Conservation (phyloP, 164 flowering plant species). For the Stephania yunnanensis region DNA sequence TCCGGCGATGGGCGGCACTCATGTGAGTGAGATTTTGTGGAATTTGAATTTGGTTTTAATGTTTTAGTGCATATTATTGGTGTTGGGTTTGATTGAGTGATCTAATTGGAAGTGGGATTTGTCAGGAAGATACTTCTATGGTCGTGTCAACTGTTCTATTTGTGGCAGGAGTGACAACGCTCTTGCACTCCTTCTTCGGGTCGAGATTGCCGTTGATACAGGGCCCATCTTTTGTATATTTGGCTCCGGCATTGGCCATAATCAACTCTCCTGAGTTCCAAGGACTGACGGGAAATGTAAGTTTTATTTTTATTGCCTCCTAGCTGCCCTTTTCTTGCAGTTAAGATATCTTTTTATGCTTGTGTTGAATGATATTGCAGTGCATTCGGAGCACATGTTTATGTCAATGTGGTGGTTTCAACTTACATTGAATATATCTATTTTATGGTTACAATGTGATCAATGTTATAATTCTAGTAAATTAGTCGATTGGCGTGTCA, state of each 20-base stretch:
- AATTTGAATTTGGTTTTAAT: not conserved
- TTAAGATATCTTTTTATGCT: not conserved
- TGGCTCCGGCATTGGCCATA: slow-evolving; percentile 91
- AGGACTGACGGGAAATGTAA: slow-evolving; percentile 70
- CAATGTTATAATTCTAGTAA: too few species aligned
- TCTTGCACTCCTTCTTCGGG: slow-evolving; percentile 79
- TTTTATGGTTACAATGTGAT: too few species aligned
- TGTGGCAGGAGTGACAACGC: slow-evolving; percentile 84
- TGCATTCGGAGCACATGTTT: not conserved
- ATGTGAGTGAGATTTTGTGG: slow-evolving; percentile 41
- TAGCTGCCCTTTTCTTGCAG: not conserved
- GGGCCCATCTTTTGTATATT: slow-evolving; percentile 90
- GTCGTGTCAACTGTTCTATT: slow-evolving; percentile 91
- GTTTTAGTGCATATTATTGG: not conserved
- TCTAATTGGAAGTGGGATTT: slow-evolving; percentile 33
- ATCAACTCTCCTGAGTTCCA: slow-evolving; percentile 86
- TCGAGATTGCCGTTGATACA: slow-evolving; percentile 92
- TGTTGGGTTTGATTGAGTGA: slow-evolving; percentile 8
- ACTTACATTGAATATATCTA: not conserved
- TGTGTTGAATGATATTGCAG: not conserved
- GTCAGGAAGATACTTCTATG: slow-evolving; percentile 84
- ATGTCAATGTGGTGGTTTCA: not conserved
- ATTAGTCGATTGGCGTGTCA: too few species aligned
- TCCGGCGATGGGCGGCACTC: slow-evolving; percentile 95
- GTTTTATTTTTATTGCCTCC: slow-evolving; percentile 10